Evolutionary conservation across 805 yeast species (phyloP).

Genomic region (Saturnispora bothae): DNA sequence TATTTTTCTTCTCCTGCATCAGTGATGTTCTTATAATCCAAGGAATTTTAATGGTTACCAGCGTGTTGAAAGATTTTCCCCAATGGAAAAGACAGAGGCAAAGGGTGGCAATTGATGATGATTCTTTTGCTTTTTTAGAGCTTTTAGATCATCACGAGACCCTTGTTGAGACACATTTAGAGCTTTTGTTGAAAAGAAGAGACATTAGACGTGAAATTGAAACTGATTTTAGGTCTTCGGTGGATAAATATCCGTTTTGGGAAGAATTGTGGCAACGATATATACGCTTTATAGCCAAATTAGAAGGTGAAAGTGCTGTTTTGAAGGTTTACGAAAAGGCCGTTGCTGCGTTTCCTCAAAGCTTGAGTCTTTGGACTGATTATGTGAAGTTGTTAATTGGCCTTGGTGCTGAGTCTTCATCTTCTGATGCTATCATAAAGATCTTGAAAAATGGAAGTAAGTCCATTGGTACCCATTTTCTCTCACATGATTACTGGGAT

Average conservation of each 20-base stretch:
- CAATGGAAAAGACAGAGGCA: no score
- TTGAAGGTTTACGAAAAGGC: conserved; percentile 35
- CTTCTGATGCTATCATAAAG: conserved; percentile 25
- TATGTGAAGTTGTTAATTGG: conserved; percentile 44
- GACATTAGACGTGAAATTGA: conserved; percentile 15
- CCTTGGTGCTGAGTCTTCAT: conserved; percentile 33
- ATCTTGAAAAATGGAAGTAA: conserved; percentile 40
- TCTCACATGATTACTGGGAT: conserved; percentile 80
- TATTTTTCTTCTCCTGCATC: no score
- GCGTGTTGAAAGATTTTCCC: no score
- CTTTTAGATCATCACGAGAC: conserved; percentile 19
- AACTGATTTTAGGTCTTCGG: conserved; percentile 30
- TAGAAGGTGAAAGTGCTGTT: conserved; percentile 45
- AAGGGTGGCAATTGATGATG: no score
- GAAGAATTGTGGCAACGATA: conserved; percentile 57
- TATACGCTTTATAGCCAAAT: conserved; percentile 43
- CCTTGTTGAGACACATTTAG: conserved; percentile 16
- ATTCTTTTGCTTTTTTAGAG: no score
- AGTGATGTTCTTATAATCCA: no score
- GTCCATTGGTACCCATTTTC: conserved; percentile 58
- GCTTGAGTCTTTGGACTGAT: conserved; percentile 62
- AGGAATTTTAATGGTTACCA: no score
- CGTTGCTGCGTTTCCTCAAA: conserved; percentile 41
- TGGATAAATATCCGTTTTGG: conserved; percentile 48
- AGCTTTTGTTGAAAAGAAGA: conserved; percentile 10